Evolutionary conservation across 257 asterid genomes (phyloP).

Genomic region (Paraleonurus japonicus): DNA sequence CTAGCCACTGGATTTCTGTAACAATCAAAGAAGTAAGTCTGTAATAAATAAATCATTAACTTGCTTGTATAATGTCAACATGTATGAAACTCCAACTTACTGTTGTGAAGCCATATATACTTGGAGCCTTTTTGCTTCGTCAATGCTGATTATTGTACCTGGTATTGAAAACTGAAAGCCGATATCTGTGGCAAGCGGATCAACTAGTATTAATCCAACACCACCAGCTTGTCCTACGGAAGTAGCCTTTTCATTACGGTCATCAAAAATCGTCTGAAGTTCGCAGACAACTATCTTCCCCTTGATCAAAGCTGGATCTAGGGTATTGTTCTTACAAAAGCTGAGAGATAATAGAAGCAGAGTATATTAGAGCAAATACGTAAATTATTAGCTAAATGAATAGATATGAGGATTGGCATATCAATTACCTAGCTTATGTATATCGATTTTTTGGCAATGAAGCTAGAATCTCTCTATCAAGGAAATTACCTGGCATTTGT

Average conservation of each 20-base stretch:
- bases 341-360: constrained; percentile 29
- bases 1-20: constrained; percentile 56
- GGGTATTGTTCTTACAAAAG: constrained; percentile 48
- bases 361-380: neutral
- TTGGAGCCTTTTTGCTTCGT: constrained; percentile 46
- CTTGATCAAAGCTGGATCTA: constrained; percentile 45
- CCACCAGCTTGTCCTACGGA: constrained; percentile 45
- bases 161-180: constrained; percentile 40
- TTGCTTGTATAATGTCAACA: neutral
- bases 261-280: constrained; percentile 26
- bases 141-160: constrained; percentile 32
- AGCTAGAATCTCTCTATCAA: neutral
- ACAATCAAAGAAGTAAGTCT: constrained; percentile 7
- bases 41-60: constrained; percentile 1
- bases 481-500: constrained; percentile 43
- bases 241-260: constrained; percentile 31
- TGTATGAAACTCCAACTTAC: constrained; percentile 33
- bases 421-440: neutral
- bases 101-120: constrained; percentile 36
- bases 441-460: neutral
- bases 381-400: neutral
- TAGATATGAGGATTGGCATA: neutral
- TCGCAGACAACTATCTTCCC: constrained; percentile 57
- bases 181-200: constrained; percentile 41
- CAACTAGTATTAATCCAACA: constrained; percentile 45